Percentiles rank a stretch among this genome's conserved stretches.
Conservation (phyloP, 441 rosid genomes). For the Populus trichocarpa region DNA sequence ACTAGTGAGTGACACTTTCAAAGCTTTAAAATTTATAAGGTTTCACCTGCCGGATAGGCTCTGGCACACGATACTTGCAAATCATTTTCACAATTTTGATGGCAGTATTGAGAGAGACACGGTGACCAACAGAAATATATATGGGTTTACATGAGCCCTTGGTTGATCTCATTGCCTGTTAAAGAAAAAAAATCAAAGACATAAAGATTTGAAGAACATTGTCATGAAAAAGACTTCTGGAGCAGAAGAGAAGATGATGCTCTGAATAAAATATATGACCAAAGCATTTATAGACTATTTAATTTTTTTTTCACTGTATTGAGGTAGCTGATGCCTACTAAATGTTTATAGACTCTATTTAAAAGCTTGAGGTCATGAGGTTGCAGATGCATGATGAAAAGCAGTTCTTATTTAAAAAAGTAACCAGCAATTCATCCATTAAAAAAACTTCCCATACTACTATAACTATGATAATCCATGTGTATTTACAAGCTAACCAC, state of each 20-base stretch:
- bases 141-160: conserved; percentile 57
- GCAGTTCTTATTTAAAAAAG: background rate
- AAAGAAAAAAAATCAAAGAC: background rate
- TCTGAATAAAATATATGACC: background rate
- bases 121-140: conserved; percentile 81
- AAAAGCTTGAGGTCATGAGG: background rate
- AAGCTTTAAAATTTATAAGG: background rate
- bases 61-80: conserved; percentile 82
- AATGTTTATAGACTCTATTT: background rate
- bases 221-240: background rate
- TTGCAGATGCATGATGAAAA: background rate
- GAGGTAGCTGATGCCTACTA: background rate
- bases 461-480: background rate
- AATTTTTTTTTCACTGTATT: too few relatives aligned
- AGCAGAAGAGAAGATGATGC: background rate
- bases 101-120: conserved; percentile 74
- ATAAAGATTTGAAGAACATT: background rate
- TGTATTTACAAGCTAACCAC: background rate
- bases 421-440: background rate
- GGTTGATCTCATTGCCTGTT: conserved; percentile 66
- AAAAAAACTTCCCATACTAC: background rate
- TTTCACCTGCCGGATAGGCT: conserved; percentile 85
- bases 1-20: background rate
- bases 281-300: background rate
- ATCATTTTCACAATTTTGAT: conserved; percentile 55